phyloP scores from a whole-genome alignment of 1,284 basidiomycete genomes.

The Ceratobasidium sp. region DNA sequence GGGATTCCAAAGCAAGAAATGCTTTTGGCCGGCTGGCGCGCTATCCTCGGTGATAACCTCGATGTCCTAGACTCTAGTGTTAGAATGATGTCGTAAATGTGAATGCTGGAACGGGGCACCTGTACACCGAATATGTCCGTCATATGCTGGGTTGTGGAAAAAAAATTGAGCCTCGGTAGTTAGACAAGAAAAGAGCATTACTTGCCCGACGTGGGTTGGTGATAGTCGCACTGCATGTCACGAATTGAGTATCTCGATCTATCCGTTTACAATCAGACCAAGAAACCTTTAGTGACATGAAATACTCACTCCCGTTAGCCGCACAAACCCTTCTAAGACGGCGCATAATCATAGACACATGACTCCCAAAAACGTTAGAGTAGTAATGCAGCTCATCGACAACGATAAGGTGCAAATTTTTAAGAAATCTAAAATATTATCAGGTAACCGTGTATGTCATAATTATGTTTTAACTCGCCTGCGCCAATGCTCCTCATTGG shows the following conservation, averaged over 20 bases:
- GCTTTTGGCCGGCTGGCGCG: constrained; percentile 81
- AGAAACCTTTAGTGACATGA: background rate
- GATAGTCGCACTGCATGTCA: constrained; percentile 92
- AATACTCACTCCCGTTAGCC: constrained; percentile 79
- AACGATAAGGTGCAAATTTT: constrained; percentile 78
- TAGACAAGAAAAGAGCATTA: constrained; percentile 10
- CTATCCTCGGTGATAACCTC: constrained; percentile 82
- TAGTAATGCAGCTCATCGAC: constrained; percentile 90
- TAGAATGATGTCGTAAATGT: background rate
- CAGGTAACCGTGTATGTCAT: background rate
- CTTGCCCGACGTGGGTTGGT: constrained; percentile 65
- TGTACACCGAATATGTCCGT: constrained; percentile 73
- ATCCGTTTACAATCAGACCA: constrained; percentile 6
- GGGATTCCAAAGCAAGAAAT: constrained; percentile 81
- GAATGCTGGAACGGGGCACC: constrained; percentile 45
- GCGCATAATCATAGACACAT: constrained; percentile 80
- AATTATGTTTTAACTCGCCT: constrained; percentile 54
- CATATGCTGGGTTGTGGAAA: constrained; percentile 68
- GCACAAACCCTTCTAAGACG: constrained; percentile 80
- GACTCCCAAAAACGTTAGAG: constrained; percentile 73
- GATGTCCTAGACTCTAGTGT: constrained; percentile 56
- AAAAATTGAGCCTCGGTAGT: background rate
- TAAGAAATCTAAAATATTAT: constrained; percentile 62
- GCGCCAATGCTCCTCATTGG: constrained; percentile 86
- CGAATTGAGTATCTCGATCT: constrained; percentile 71